Base-by-base conservation (phyloP, 495 filamentous ascomycete genomes). In the Cetradonia linearis region DNA sequence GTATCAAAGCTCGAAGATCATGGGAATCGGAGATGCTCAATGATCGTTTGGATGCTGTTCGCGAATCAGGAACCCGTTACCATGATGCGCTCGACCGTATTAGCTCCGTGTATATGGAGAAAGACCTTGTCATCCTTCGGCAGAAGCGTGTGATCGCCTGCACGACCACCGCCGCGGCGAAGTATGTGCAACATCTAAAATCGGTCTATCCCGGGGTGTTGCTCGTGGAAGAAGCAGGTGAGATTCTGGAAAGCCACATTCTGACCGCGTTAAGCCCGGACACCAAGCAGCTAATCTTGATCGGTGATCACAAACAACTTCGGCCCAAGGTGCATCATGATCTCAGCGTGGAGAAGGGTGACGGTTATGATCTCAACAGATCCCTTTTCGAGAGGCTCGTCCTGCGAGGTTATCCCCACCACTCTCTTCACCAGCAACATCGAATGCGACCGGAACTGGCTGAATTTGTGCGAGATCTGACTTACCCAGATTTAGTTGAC, bases 231-330 rank as follows among this genome's bases (percentile, higher is more conserved):
- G 88, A 93, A 65, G 87, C 87, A 4, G 87, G 88, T 8, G 88
- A 93, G 64, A 86, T 91, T 28, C 69, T 91, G 2, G 88, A 93
- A 65, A 79, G 75, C 27, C 84, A 91, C 65, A 74, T 90, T 38
- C 68, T 91, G 0, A 84, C 86, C 0, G 80, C 86, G 0, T 65
- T 93, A 30, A 68, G 72, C 0, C 69, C 79, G 0, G 68, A 76
- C 0, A 85, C 83, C 13, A 79, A 88, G 63, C 85, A 91, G 36
- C 65, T 88, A 3, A 74, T 89, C 9, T 69, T 91, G 13, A 91
- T 91, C 38, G 88, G 88, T 3, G 88, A 93, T 62, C 86, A 91
- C 63, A 77, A 84, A 62, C 88, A 93, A 59, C 76, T 93, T 4
- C 77, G 87, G 5, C 88, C 88, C 0, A 87, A 87, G 59, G 75